Base-by-base conservation (phyloP, 306 rosid species). In the Phaseolus lunatus region DNA sequence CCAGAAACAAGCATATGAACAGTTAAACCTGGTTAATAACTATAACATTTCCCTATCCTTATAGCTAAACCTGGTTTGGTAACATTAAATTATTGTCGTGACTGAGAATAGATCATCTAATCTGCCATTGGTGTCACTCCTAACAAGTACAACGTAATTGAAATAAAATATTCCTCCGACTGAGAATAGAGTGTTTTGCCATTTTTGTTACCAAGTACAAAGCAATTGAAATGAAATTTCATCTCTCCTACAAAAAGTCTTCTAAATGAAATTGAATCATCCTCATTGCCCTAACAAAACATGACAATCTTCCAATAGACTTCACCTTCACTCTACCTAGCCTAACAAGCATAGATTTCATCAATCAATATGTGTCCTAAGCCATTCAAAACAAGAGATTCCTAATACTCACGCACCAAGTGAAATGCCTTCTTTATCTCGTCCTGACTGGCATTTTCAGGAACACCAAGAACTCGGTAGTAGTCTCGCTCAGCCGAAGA, bases 371-470 rank as follows among this genome's bases (percentile, higher is more conserved):
- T 16, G 26, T 12, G 52, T 6, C 16, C 2, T 39, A 66, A 11
- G 71, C 56, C 50, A 31, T 12, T 79, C 54, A 63, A 47, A 68
- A 72, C 9, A 79, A 72, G 39, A 10, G 39, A 70, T 63, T 76
- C 37, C 54, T 43, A 73, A 57, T 33, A 71, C 73, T 71, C 50
- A 85, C 98, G 82, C 76, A 95, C 99, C 82, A 20, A 77, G 78
- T 83, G 91, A 82, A 83, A 95, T 4, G 96, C 96, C 78, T 87
- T 95, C 75, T 90, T 90, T 53, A 95, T 87, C 79, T 90, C 97
- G 11, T 90, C 92, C 67, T 87, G 85, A 81, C 85, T 88, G 24
- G 99, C 96, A 76, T 78, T 83, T 62, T 75, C 81, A 57, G 87
- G 58, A 88, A 95, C 84, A 67, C 92, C 94, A 3, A 95, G 97